Evolutionary conservation across 192 early-diverging fungal species (phyloP).

Genomic region (Mortierella antarctica): DNA sequence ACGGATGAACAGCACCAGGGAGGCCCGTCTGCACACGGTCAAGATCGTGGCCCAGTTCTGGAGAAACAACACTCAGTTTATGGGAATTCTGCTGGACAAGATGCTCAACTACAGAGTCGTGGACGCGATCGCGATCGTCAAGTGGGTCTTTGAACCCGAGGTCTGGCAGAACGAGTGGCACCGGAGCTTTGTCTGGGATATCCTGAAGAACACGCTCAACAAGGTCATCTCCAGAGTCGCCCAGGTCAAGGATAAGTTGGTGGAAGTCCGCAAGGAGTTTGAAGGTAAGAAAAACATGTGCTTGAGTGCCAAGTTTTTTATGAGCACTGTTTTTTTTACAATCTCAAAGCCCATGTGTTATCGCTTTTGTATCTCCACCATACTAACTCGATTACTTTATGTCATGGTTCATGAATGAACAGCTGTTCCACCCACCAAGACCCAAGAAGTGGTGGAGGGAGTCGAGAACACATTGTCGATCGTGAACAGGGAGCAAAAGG

Average conservation of each 20-base stretch:
- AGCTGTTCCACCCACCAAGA: slow-evolving; percentile 45
- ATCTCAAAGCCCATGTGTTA: neutral
- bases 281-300: slow-evolving; percentile 38
- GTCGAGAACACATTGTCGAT: slow-evolving; percentile 72
- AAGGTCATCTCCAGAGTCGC: slow-evolving; percentile 88
- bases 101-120: slow-evolving; percentile 95
- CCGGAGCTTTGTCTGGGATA: slow-evolving; percentile 79
- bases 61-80: slow-evolving; percentile 88
- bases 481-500: slow-evolving; percentile 83
- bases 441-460: slow-evolving; percentile 37
- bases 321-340: neutral
- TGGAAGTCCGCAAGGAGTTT: slow-evolving; percentile 47
- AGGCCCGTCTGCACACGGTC: slow-evolving; percentile 80
- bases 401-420: slow-evolving; percentile 2
- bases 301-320: neutral
- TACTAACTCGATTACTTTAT: neutral
- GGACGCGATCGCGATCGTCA: slow-evolving; percentile 83
- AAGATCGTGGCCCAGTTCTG: slow-evolving; percentile 87
- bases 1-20: slow-evolving; percentile 65
- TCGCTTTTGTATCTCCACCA: neutral
- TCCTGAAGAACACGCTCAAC: slow-evolving; percentile 82
- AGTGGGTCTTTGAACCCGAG: slow-evolving; percentile 78
- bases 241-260: slow-evolving; percentile 71
- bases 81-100: slow-evolving; percentile 94
- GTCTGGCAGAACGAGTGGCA: slow-evolving; percentile 57